Evolutionary conservation across 2,329 filamentous ascomycete genomes (phyloP).

Genomic region (Mollisia scopiformis): DNA sequence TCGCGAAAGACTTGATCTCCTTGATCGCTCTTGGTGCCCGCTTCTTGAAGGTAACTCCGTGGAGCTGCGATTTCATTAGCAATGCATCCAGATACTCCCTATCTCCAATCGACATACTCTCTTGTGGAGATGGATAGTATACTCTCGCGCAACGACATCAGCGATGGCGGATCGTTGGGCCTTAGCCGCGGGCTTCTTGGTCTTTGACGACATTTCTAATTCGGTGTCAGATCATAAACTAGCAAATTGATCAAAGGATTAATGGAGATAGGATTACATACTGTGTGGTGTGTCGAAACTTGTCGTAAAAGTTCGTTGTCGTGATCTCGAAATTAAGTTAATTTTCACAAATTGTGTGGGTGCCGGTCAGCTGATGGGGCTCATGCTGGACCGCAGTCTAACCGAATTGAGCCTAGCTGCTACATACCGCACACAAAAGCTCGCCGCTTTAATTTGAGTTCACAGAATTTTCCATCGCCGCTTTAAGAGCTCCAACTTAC

Average conservation of each 20-base stretch:
- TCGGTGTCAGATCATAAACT: conserved; percentile 32
- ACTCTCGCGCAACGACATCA: conserved; percentile 99
- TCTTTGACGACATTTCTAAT: conserved; percentile 68
- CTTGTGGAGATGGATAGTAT: conserved; percentile 99
- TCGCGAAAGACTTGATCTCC: conserved; percentile 96
- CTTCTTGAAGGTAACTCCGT: conserved; percentile 99
- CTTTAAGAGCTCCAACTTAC: too few relatives aligned
- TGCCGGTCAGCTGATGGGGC: background rate
- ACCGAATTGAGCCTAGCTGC: too few relatives aligned
- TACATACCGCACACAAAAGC: too few relatives aligned
- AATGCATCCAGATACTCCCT: conserved; percentile 3
- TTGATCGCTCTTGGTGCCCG: conserved; percentile 97
- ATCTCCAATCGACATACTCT: conserved; percentile 68
- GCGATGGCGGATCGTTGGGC: conserved; percentile 87
- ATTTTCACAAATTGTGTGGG: conserved; percentile 20
- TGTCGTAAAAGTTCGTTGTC: conserved; percentile 29
- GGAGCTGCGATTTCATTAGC: conserved; percentile 72
- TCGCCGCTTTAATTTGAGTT: too few relatives aligned
- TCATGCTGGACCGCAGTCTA: too few relatives aligned
- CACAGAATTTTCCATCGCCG: too few relatives aligned
- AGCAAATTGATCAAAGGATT: background rate
- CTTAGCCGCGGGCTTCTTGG: conserved; percentile 73
- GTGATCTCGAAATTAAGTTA: background rate
- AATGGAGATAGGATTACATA: conserved; percentile 17
- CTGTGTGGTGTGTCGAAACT: conserved; percentile 31